Evolutionary conservation across 495 filamentous ascomycete species (phyloP).

Genomic region (Penicillium canescens): DNA sequence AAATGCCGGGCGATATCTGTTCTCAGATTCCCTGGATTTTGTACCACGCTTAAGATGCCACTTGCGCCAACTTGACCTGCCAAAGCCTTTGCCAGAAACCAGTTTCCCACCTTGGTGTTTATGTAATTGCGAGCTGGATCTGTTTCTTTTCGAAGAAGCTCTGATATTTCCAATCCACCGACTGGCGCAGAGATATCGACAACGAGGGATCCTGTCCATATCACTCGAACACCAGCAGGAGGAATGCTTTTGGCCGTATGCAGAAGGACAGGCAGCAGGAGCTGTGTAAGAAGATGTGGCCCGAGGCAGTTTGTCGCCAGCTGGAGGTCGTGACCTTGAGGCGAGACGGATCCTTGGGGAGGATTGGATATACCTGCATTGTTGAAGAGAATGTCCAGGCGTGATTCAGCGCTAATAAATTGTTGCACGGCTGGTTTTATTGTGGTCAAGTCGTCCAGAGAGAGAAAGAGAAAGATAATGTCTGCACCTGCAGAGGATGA

Average conservation of each 20-base stretch:
- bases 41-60: conserved; percentile 29
- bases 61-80: conserved; percentile 5
- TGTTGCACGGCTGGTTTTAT: conserved; percentile 46
- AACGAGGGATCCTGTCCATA: conserved; percentile 9
- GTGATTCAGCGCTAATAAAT: conserved; percentile 38
- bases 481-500: conserved; percentile 17
- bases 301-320: conserved; percentile 42
- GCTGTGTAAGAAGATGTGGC: conserved; percentile 32
- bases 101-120: conserved; percentile 26
- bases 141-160: neutral
- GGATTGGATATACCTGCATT: conserved; percentile 52
- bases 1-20: conserved; percentile 8
- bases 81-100: conserved; percentile 23
- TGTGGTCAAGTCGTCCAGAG: conserved; percentile 49
- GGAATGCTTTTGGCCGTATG: neutral
- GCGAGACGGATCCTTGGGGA: conserved; percentile 23
- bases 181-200: conserved; percentile 6
- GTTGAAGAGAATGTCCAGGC: conserved; percentile 56
- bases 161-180: conserved; percentile 3
- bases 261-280: conserved; percentile 24
- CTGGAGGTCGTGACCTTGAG: conserved; percentile 40
- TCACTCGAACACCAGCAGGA: conserved; percentile 6
- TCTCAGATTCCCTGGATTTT: conserved; percentile 13
- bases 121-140: conserved; percentile 21
- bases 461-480: conserved; percentile 44